Conservation (phyloP, 2,329 filamentous ascomycete genomes). For the Ophidiomyces ophidiicola region DNA sequence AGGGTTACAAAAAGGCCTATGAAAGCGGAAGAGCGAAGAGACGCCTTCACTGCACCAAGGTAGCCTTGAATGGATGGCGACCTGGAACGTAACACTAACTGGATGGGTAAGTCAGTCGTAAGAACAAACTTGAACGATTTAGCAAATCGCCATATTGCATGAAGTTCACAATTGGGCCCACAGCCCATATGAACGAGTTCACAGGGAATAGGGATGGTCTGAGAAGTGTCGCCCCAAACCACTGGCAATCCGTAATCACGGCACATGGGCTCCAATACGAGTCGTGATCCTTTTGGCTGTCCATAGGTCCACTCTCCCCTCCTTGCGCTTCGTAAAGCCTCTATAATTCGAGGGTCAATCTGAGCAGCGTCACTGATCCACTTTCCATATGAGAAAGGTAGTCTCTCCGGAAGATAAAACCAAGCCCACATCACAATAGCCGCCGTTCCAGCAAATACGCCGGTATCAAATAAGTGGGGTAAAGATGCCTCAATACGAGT, state of each 20-base stretch:
- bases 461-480: slow-evolving; percentile 47
- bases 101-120: slow-evolving; percentile 64
- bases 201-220: slow-evolving; percentile 62
- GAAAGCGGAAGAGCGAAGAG: slow-evolving; percentile 61
- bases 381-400: slow-evolving; percentile 63
- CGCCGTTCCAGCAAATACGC: slow-evolving; percentile 58
- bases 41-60: slow-evolving; percentile 44
- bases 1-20: slow-evolving; percentile 63
- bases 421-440: slow-evolving; percentile 80
- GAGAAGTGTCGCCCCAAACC: slow-evolving; percentile 60
- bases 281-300: slow-evolving; percentile 56
- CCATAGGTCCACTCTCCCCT: slow-evolving; percentile 57
- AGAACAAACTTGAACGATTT: slow-evolving; percentile 63
- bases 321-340: slow-evolving; percentile 57
- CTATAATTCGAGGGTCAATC: slow-evolving; percentile 61
- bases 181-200: slow-evolving; percentile 72
- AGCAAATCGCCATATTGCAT: slow-evolving; percentile 56
- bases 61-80: slow-evolving; percentile 36
- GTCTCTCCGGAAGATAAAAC: slow-evolving; percentile 60
- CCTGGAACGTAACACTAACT: slow-evolving; percentile 49
- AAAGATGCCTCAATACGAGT: slow-evolving; percentile 31
- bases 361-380: slow-evolving; percentile 71
- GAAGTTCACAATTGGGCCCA: slow-evolving; percentile 54
- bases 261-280: slow-evolving; percentile 59
- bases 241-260: slow-evolving; percentile 55